Base-by-base conservation (phyloP, 441 rosid genomes). In the Flueggea neowawraea region DNA sequence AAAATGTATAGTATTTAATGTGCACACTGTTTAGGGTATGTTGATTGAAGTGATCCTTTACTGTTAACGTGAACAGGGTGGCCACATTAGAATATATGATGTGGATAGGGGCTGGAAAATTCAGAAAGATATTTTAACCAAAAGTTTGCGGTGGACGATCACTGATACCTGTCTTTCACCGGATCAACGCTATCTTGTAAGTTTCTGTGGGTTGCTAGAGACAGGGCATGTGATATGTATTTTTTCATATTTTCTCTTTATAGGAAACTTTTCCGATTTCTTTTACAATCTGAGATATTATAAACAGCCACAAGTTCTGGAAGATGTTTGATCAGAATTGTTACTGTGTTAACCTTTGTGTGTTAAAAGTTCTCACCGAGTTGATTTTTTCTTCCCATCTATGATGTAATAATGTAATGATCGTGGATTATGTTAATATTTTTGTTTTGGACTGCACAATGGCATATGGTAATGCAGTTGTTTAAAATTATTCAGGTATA, bases 161-260 rank as follows among this genome's bases (percentile, higher is more conserved):
- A 92, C 97, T 3, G 98, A 92, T 80, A 79, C 97, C 31, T 80
- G 81, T 74, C 84, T 92, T 62, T 92, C 97, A 12, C 96, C 98
- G 16, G 90, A 92, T 76, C 90, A 75, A 60, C 90, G 73, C 13
- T 76, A 70, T 72, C 87, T 92, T 68, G 97, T 83, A 73, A 79
- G 86, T 76, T 65, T 62, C 53, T 36, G 60, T 43, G 12, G 12
- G 1, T 6, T 43, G 8, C 12, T 6, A 43, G 45, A 11, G 12
- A 43, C 1, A 6, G 45, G 45, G 45, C 10, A 58, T 51, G 8
- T 51, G 17, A 9, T 51, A 22, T 22, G 28, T 22, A 22, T 22
- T 22, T 22, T 22, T 22, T 22, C 28, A 2, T 22, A 22, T 22
- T 22, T 22, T 22, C 28, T 22, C 28, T 22, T 22, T 22, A 2